Conservation (phyloP, 208 protist genomes). For the Trypanosoma mega region DNA sequence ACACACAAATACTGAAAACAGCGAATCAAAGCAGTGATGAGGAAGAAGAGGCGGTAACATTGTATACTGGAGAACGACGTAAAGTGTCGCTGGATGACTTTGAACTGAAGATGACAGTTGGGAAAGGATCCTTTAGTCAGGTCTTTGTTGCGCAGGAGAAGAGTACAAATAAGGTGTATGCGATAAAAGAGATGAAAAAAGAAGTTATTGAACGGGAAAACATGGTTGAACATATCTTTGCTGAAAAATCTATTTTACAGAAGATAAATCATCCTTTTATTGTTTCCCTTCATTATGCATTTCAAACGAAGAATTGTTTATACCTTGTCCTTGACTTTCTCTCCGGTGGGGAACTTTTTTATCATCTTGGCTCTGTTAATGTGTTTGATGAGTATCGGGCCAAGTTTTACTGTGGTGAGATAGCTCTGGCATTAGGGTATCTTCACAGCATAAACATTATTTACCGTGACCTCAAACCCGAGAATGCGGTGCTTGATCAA, state of each 20-base stretch:
- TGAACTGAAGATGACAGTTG: slow-evolving; percentile 82
- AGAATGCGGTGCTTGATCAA: slow-evolving; percentile 87
- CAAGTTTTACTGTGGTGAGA: slow-evolving; percentile 93
- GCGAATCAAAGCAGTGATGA: slow-evolving; percentile 27
- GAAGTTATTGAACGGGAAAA: slow-evolving; percentile 53
- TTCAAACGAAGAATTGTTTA: slow-evolving; percentile 91
- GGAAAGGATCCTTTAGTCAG: slow-evolving; percentile 90
- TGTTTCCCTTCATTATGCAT: slow-evolving; percentile 94
- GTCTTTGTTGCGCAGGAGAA: slow-evolving; percentile 92
- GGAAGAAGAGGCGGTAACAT: slow-evolving; percentile 33
- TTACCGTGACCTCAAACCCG: slow-evolving; percentile 92
- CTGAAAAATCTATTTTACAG: slow-evolving; percentile 91
- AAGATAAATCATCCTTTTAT: slow-evolving; percentile 94
- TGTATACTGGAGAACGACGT: slow-evolving; percentile 24
- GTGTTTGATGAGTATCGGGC: slow-evolving; percentile 71
- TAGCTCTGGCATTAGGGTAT: slow-evolving; percentile 87
- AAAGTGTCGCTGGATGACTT: slow-evolving; percentile 89
- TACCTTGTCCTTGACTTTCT: slow-evolving; percentile 94
- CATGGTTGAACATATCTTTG: slow-evolving; percentile 71
- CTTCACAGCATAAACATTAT: slow-evolving; percentile 92
- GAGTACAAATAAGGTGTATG: slow-evolving; percentile 81
- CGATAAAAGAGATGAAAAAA: slow-evolving; percentile 92
- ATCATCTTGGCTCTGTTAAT: slow-evolving; percentile 62
- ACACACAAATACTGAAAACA: slow-evolving; percentile 25
- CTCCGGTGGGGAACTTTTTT: slow-evolving; percentile 91